Conservation (phyloP, 495 filamentous ascomycete species). For the Neurospora hispaniola region DNA sequence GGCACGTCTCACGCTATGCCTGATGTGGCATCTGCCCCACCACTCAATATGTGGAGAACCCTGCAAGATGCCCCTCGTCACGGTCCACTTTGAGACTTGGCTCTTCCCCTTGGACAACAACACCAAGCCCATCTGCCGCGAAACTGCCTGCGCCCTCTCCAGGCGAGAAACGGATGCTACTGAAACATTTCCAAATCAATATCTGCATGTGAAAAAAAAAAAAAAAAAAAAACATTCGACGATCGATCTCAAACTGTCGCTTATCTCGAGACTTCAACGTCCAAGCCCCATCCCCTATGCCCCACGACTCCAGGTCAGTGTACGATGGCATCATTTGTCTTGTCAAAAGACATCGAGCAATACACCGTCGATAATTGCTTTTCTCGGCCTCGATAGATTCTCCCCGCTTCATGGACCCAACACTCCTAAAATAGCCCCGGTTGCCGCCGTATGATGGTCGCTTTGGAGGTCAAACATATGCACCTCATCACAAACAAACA, state of each 20-base stretch:
- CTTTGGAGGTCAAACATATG: conserved; percentile 12
- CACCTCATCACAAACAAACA: neutral
- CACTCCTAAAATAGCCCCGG: conserved; percentile 6
- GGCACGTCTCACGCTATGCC: conserved; percentile 28
- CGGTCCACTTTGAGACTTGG: neutral
- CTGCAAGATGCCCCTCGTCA: neutral
- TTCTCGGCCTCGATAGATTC: neutral
- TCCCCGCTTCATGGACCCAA: neutral
- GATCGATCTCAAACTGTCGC: neutral
- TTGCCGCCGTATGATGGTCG: conserved; percentile 7
- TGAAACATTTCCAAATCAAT: neutral
- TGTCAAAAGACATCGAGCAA: neutral
- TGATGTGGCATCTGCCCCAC: conserved; percentile 12
- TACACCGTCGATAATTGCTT: neutral
- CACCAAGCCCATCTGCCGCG: neutral
- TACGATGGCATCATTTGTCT: conserved; percentile 6
- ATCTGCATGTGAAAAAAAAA: neutral
- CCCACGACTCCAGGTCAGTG: neutral
- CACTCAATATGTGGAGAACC: conserved; percentile 4
- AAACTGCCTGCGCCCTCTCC: neutral
- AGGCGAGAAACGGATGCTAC: neutral
- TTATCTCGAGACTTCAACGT: neutral
- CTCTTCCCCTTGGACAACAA: neutral
- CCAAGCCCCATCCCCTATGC: neutral
- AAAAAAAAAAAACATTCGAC: neutral